Evolutionary conservation across 257 asterid genomes (phyloP).

Genomic region (Solanum medicagineum): DNA sequence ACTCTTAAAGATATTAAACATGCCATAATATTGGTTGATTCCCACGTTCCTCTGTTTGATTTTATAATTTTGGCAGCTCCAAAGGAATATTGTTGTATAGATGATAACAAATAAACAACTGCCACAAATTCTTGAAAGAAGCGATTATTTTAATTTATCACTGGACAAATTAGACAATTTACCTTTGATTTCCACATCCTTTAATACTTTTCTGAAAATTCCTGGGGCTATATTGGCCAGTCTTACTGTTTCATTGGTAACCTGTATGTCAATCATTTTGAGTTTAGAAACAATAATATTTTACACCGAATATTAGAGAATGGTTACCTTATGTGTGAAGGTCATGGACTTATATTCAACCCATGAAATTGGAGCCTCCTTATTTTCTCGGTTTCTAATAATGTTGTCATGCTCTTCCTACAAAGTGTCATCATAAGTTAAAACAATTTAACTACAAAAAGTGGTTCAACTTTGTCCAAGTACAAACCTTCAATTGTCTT

Average conservation of each 20-base stretch:
- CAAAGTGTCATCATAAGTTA: neutral
- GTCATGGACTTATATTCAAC: neutral
- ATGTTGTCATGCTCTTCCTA: constrained; percentile 5
- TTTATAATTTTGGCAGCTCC: too few species aligned
- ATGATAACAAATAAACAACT: neutral
- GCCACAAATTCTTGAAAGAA: neutral
- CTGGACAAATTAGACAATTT: neutral
- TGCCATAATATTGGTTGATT: too few species aligned
- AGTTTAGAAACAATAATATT: neutral
- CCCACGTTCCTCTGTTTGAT: too few species aligned
- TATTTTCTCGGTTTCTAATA: neutral
- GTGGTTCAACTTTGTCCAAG: too few species aligned
- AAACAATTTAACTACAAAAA: too few species aligned
- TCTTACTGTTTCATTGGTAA: neutral
- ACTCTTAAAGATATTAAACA: too few species aligned
- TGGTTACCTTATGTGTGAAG: neutral
- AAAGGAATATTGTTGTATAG: neutral
- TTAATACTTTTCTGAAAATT: neutral
- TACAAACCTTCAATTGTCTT: neutral
- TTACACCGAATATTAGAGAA: neutral
- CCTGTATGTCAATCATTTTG: neutral
- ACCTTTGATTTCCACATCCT: neutral
- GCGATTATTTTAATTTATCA: neutral
- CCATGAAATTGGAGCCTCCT: neutral
- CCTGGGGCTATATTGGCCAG: neutral